phyloP scores from a whole-genome alignment of 148 eudicot genomes.

The Nepenthes gracilis region DNA sequence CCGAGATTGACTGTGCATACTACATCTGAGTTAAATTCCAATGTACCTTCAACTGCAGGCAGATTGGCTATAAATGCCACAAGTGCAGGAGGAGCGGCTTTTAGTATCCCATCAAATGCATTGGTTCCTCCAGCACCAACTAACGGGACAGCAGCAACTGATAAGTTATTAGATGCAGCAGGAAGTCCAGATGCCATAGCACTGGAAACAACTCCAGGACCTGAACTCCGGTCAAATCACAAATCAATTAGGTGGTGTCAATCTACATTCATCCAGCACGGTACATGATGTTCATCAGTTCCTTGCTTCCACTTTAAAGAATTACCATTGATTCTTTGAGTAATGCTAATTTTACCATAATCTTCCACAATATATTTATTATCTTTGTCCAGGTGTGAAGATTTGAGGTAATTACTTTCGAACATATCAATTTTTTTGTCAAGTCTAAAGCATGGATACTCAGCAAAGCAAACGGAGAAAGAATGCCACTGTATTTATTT shows the following conservation, averaged over 20 bases:
- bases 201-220: conserved; percentile 22
- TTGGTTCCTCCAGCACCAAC: conserved; percentile 20
- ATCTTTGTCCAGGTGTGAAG: too few species aligned
- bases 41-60: conserved; percentile 74
- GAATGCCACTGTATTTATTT: too few species aligned
- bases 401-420: too few species aligned
- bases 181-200: conserved; percentile 36
- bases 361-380: too few species aligned
- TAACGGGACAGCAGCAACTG: conserved; percentile 11
- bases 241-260: not conserved
- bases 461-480: too few species aligned
- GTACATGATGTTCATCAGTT: not conserved
- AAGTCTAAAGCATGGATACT: too few species aligned
- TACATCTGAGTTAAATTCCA: not conserved
- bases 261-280: not conserved
- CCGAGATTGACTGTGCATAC: not conserved
- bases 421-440: too few species aligned
- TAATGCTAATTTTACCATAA: too few species aligned
- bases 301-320: not conserved
- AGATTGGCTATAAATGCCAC: conserved; percentile 59
- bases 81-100: conserved; percentile 65
- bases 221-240: conserved; percentile 10
- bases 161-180: conserved; percentile 22
- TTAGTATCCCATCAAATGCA: conserved; percentile 53
- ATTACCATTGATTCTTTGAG: too few species aligned